phyloP scores from a whole-genome alignment of 139 green algal genomes.

The Tetradesmus obliquus region DNA sequence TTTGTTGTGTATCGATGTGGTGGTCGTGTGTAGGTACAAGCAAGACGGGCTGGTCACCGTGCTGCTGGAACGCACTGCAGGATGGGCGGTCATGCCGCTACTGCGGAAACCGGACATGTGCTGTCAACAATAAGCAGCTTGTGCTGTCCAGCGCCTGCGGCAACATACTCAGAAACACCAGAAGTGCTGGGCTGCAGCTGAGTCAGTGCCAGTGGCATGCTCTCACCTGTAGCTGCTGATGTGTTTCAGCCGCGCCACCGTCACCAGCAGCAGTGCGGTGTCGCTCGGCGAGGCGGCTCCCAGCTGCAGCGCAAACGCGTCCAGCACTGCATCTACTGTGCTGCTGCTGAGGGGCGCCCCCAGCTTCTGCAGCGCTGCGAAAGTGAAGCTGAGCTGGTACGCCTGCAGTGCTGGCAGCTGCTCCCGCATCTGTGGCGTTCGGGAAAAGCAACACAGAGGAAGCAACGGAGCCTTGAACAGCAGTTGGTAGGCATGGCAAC shows the following conservation, averaged over 20 bases:
- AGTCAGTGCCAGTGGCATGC: background rate
- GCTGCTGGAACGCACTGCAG: background rate
- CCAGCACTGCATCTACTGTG: slow-evolving; percentile 34
- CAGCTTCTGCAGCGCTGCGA: slow-evolving; percentile 37
- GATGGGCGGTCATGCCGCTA: too few relatives aligned
- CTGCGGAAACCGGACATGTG: too few relatives aligned
- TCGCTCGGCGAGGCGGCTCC: slow-evolving; percentile 3
- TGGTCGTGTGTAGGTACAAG: too few relatives aligned
- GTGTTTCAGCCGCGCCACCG: slow-evolving; percentile 34
- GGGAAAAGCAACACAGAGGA: background rate
- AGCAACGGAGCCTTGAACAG: too few relatives aligned
- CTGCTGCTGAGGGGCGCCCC: slow-evolving; percentile 2
- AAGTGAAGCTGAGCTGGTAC: slow-evolving; percentile 42
- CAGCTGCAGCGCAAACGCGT: background rate
- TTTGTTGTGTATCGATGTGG: too few relatives aligned
- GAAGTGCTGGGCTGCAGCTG: background rate
- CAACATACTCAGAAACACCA: too few relatives aligned
- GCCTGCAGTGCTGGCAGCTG: slow-evolving; percentile 20
- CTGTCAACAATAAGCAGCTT: too few relatives aligned
- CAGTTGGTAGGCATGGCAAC: too few relatives aligned
- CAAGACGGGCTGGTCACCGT: too few relatives aligned
- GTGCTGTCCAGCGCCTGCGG: too few relatives aligned
- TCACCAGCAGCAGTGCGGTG: slow-evolving; percentile 34
- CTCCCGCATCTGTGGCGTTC: background rate
- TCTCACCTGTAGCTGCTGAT: slow-evolving; percentile 31